These are phyloP conservation scores for Draba incana DNA, from an alignment of 345 rosid genomes.

Conservation along the genomic window DNA sequence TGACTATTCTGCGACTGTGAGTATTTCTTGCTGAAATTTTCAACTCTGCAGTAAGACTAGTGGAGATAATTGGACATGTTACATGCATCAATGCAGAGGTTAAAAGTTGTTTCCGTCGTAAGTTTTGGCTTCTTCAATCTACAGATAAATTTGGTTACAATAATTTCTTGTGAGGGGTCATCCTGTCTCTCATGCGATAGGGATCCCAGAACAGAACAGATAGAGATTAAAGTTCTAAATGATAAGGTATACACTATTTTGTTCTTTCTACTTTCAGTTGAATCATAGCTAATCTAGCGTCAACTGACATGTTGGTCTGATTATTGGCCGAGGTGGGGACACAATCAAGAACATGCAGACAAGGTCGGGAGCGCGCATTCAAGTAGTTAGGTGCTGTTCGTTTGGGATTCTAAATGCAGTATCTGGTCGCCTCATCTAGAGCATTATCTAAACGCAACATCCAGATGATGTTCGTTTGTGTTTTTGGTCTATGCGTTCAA, in stretches of 20 bases:
- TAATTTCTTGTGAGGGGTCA: too few species aligned
- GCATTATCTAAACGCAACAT: too few species aligned
- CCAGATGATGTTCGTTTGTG: too few species aligned
- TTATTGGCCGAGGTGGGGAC: conserved; percentile 92
- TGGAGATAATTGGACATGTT: conserved; percentile 71
- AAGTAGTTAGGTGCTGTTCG: too few species aligned
- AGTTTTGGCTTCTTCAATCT: conserved; percentile 17
- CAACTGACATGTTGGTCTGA: conserved; percentile 69
- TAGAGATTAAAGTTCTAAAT: conserved; percentile 81
- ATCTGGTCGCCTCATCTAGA: too few species aligned
- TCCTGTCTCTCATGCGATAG: conserved; percentile 55
- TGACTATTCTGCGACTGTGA: not conserved
- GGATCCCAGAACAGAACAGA: conserved; percentile 59
- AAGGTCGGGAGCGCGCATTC: conserved; percentile 88
- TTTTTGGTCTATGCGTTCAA: too few species aligned
- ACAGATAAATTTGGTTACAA: too few species aligned
- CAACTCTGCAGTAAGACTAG: conserved; percentile 63
- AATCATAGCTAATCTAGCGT: conserved; percentile 7
- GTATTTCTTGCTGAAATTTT: not conserved
- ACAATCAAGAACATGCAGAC: conserved; percentile 86
- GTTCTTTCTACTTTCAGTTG: not conserved
- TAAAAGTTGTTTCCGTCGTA: not conserved
- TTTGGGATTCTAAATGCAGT: too few species aligned
- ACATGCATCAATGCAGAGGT: conserved; percentile 87
- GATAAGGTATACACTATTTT: conserved; percentile 61